A percentile compares a stretch with the other conserved stretches of the same genome.
Evolutionary conservation across 192 early-diverging fungal species (phyloP).

Genomic region (Backusella mclennaniae): DNA sequence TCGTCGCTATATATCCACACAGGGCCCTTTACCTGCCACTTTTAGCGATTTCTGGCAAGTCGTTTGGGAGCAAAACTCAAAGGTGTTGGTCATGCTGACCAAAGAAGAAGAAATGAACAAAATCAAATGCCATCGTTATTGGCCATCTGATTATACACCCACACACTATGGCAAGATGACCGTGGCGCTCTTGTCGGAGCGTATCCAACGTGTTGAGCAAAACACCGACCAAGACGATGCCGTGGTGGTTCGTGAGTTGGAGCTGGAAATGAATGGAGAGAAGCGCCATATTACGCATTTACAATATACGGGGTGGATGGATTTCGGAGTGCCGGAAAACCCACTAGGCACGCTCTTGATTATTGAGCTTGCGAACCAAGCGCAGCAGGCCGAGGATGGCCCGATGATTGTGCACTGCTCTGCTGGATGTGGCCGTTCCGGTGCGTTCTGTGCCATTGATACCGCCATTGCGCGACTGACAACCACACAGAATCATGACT

Average conservation of each 20-base stretch:
- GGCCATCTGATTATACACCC: conserved; percentile 56
- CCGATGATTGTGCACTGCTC: conserved; percentile 50
- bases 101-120: conserved; percentile 84
- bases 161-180: conserved; percentile 41
- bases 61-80: conserved; percentile 85
- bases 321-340: conserved; percentile 77
- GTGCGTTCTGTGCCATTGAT: conserved; percentile 62
- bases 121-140: conserved; percentile 88
- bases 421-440: conserved; percentile 59
- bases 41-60: conserved; percentile 94
- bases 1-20: conserved; percentile 54
- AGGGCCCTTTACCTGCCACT: conserved; percentile 81
- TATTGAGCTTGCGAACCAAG: conserved; percentile 47
- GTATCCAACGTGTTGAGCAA: not conserved
- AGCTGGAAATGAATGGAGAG: conserved; percentile 12
- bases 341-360: conserved; percentile 61
- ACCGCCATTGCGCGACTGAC: conserved; percentile 42
- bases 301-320: conserved; percentile 90
- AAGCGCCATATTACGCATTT: conserved; percentile 66
- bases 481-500: conserved; percentile 32
- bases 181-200: not conserved
- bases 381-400: not conserved
- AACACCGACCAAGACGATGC: conserved; percentile 38
- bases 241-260: conserved; percentile 58
- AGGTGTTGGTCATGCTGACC: conserved; percentile 95